Evolutionary conservation across 768 basidiomycete species (phyloP).

Genomic region (Chalciporus chontae): DNA sequence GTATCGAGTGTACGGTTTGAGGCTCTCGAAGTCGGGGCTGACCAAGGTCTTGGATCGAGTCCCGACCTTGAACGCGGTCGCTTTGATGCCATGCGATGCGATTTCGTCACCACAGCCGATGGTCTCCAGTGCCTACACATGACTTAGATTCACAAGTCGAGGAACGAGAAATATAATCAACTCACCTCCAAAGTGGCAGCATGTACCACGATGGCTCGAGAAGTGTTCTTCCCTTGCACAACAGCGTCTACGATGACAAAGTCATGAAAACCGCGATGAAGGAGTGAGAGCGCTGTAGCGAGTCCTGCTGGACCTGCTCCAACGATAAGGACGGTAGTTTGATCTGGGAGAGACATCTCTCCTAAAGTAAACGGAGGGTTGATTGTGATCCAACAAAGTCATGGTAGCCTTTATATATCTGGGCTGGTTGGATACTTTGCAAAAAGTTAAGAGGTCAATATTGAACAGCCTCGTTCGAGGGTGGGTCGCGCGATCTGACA

Average conservation of each 20-base stretch:
- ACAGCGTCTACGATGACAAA: conserved; percentile 43
- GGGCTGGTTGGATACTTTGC: background rate
- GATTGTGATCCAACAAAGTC: background rate
- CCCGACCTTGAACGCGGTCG: conserved; percentile 22
- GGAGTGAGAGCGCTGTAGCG: conserved; percentile 43
- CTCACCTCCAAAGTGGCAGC: conserved; percentile 51
- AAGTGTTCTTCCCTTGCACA: conserved; percentile 31
- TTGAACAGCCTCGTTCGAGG: no score
- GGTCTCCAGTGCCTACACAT: conserved; percentile 41
- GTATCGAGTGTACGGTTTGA: conserved; percentile 40
- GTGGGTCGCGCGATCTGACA: no score
- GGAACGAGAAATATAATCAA: background rate
- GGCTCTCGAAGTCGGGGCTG: conserved; percentile 29
- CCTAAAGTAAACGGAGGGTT: background rate
- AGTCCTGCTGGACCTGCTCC: conserved; percentile 51
- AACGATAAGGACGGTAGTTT: conserved; percentile 44
- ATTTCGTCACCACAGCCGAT: conserved; percentile 41
- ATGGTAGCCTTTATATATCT: background rate
- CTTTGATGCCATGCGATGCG: conserved; percentile 35
- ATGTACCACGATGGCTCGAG: conserved; percentile 46
- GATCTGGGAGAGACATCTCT: conserved; percentile 24
- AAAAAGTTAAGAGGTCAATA: no score
- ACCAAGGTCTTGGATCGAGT: conserved; percentile 31
- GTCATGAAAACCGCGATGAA: conserved; percentile 38
- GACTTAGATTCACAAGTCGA: conserved; percentile 24